Percentiles rank a stretch among this genome's conserved stretches.
Evolutionary conservation across 495 filamentous ascomycete species (phyloP).

Genomic region (Astrothelium subdiscretum): DNA sequence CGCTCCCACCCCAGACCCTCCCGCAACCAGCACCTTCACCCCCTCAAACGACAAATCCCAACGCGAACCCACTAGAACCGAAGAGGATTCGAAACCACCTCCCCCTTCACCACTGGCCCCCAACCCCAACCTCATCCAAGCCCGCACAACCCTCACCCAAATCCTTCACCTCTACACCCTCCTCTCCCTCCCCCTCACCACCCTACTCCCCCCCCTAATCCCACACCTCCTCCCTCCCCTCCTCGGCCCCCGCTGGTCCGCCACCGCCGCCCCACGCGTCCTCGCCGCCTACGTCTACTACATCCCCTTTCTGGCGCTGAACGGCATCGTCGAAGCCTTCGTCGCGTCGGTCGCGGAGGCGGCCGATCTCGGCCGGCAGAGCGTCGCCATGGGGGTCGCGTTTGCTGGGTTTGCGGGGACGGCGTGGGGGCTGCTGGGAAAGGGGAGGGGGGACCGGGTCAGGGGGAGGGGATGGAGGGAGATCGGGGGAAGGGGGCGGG

Average conservation of each 20-base stretch:
- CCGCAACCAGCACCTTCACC: slow-evolving; percentile 13
- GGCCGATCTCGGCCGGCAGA: slow-evolving; percentile 59
- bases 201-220: slow-evolving; percentile 60
- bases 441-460: slow-evolving; percentile 60
- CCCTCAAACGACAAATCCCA: too few relatives aligned
- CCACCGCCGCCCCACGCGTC: slow-evolving; percentile 50
- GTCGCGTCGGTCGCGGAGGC: slow-evolving; percentile 71
- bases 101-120: neutral
- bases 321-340: slow-evolving; percentile 87
- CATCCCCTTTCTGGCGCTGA: slow-evolving; percentile 82
- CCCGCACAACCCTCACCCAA: slow-evolving; percentile 34
- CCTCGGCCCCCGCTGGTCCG: slow-evolving; percentile 61
- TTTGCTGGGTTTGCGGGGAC: slow-evolving; percentile 58
- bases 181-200: slow-evolving; percentile 51
- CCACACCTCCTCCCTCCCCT: slow-evolving; percentile 59
- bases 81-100: neutral
- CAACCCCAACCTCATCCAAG: slow-evolving; percentile 21
- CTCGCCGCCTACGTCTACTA: slow-evolving; percentile 79
- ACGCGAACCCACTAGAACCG: too few relatives aligned
- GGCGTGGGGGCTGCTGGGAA: slow-evolving; percentile 56
- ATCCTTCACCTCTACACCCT: slow-evolving; percentile 54
- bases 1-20: slow-evolving; percentile 21
- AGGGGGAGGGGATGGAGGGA: slow-evolving; percentile 42
- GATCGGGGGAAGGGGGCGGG: neutral
- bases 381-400: slow-evolving; percentile 69